Base-by-base conservation (phyloP, 495 filamentous ascomycete genomes). In the Rusavskia elegans region DNA sequence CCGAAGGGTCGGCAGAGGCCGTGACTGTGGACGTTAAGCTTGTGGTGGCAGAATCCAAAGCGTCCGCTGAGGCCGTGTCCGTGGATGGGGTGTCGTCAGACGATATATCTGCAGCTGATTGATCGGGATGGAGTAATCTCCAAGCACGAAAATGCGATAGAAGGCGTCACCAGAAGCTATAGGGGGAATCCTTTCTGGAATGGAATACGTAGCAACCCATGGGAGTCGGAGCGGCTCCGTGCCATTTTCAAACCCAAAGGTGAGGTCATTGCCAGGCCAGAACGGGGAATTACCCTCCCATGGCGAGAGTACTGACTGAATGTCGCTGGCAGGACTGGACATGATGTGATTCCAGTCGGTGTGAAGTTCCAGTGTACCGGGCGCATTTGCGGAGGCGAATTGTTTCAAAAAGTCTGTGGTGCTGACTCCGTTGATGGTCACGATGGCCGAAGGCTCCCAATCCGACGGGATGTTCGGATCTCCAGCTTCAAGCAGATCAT, bases 281-380 rank as follows among this genome's bases (percentile, higher is more conserved):
- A 78, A 74, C 4, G 63, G 65, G 1, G 63, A 58, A 6, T 52
- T 60, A n/a, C 67, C 68, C 20, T 59, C 57, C 45, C 65, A 74
- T 13, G 61, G 51, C 41, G 59, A 68, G 10, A 64, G 57, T n/a
- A 49, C 8, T 1, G 58, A 66, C 38, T 68, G 65, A 42, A 78
- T 66, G 55, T 72, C 66, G 41, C 57, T 58, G 14, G 66, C 67
- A 14, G 71, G 65, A 54, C 57, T 71, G 5, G 55, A 54, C 63
- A 78, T 69, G 41, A 78, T 54, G n/a, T 68, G 48, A 54, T 78
- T 78, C 65, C 66, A 78, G 48, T 77, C 74, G 2, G 70, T 66
- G 53, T 78, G 63, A 0, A 66, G 61, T 38, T 78, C 73, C 2
- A 76, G 50, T 36, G 56, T 58, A 37, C 73, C 72, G 13, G 57